Conservation (phyloP, 2,329 filamentous ascomycete species). For the Calonectria pseudoreteaudii region DNA sequence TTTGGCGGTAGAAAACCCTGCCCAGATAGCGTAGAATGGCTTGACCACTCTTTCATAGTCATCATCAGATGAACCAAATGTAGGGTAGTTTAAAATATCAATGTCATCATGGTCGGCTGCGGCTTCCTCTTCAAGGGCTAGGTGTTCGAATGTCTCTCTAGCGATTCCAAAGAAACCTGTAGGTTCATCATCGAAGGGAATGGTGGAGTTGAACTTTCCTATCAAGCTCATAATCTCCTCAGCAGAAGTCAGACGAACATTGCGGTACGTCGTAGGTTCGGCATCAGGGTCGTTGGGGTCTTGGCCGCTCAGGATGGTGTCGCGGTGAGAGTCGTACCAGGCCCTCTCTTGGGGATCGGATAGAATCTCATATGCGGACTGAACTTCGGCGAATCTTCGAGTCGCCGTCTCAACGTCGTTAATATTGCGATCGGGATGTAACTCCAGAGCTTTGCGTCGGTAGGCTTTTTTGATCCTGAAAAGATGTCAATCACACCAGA, state of each 20-base stretch:
- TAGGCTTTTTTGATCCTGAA: conserved; percentile 92
- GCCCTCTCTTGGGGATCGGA: conserved; percentile 95
- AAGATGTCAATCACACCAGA: background rate
- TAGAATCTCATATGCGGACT: conserved; percentile 94
- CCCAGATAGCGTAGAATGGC: conserved; percentile 85
- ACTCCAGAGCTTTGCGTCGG: conserved; percentile 86
- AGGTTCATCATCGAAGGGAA: conserved; percentile 84
- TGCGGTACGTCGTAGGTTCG: conserved; percentile 71
- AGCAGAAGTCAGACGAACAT: conserved; percentile 81
- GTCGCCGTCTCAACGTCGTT: conserved; percentile 88
- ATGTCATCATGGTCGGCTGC: conserved; percentile 77
- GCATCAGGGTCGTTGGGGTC: conserved; percentile 58
- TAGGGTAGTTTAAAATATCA: conserved; percentile 76
- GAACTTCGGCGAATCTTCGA: conserved; percentile 87
- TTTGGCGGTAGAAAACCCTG: conserved; percentile 84
- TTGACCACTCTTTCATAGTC: conserved; percentile 81
- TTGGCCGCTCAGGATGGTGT: conserved; percentile 80
- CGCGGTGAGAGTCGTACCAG: conserved; percentile 97
- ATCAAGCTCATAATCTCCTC: conserved; percentile 84
- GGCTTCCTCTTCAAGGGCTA: conserved; percentile 83
- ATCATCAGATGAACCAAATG: conserved; percentile 84
- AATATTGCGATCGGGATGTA: conserved; percentile 95
- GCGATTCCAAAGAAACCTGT: conserved; percentile 88
- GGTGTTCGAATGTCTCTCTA: conserved; percentile 79
- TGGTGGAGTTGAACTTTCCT: conserved; percentile 80